A percentile compares a stretch with the other conserved stretches of the same genome.
Evolutionary conservation across 148 eudicot species (phyloP).

Genomic region (Fallopia convolvulus): DNA sequence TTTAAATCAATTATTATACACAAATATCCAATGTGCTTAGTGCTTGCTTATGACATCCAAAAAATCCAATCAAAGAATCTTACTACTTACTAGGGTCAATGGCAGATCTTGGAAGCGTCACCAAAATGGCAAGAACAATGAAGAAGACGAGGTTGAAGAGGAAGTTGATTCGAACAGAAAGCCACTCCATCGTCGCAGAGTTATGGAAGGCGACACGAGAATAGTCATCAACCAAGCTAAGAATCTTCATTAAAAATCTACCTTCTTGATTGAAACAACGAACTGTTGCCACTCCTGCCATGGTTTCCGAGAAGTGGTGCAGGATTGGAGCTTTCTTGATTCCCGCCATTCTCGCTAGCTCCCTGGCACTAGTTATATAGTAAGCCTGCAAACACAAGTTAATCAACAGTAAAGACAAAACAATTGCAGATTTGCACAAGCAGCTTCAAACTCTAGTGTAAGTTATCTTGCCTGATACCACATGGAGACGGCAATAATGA

Average conservation of each 20-base stretch:
- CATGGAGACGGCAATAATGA: constrained; percentile 56
- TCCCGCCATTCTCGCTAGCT: constrained; percentile 83
- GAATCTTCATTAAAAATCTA: constrained; percentile 43
- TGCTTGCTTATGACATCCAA: no score
- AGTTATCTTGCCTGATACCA: constrained; percentile 66
- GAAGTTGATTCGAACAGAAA: constrained; percentile 64
- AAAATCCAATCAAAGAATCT: constrained; percentile 3
- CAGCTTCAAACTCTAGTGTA: not conserved
- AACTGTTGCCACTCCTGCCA: constrained; percentile 58
- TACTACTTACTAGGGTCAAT: constrained; percentile 89
- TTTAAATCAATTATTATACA: not conserved
- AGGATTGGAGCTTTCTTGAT: constrained; percentile 69
- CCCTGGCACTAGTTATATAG: constrained; percentile 77
- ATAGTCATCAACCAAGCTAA: constrained; percentile 57
- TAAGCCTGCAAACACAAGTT: constrained; percentile 46
- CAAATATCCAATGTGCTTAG: not conserved
- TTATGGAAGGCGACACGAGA: constrained; percentile 76
- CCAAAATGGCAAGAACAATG: constrained; percentile 64
- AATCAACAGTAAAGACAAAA: not conserved
- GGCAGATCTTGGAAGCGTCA: constrained; percentile 64
- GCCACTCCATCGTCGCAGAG: constrained; percentile 89
- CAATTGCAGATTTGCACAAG: no score
- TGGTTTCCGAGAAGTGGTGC: constrained; percentile 76
- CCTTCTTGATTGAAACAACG: constrained; percentile 73
- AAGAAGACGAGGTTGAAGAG: constrained; percentile 83